Evolutionary conservation across 73 alveolate genomes (phyloP).

Genomic region (Paramecium pentaurelia): DNA sequence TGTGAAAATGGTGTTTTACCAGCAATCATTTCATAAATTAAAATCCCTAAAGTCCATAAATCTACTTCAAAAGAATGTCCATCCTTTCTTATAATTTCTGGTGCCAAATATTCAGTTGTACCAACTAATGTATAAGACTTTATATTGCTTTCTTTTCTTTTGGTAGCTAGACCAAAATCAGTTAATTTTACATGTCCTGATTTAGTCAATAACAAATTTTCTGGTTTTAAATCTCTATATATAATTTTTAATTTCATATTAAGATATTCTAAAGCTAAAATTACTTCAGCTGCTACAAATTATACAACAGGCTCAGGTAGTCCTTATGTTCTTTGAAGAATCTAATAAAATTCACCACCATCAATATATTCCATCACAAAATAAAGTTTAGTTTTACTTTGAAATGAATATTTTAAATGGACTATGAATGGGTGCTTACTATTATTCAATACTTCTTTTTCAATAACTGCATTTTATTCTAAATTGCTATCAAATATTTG

Average conservation of each 20-base stretch:
- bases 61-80: slow-evolving; percentile 50
- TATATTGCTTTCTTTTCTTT: slow-evolving; percentile 43
- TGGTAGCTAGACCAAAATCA: slow-evolving; percentile 67
- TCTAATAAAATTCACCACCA: too few relatives aligned
- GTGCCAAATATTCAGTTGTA: slow-evolving; percentile 79
- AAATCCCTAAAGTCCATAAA: slow-evolving; percentile 42
- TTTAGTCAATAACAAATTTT: slow-evolving; percentile 62
- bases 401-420: too few relatives aligned
- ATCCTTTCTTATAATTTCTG: slow-evolving; percentile 64
- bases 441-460: slow-evolving; percentile 73
- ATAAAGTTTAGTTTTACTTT: too few relatives aligned
- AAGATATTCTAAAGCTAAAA: too few relatives aligned
- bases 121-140: slow-evolving; percentile 68
- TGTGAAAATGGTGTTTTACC: slow-evolving; percentile 53
- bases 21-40: slow-evolving; percentile 48
- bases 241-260: too few relatives aligned
- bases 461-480: slow-evolving; percentile 69
- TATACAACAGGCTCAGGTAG: too few relatives aligned
- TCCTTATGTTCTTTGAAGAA: too few relatives aligned
- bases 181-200: slow-evolving; percentile 72
- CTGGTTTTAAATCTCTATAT: not conserved
- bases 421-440: slow-evolving; percentile 45
- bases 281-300: too few relatives aligned
- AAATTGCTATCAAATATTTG: slow-evolving; percentile 73
- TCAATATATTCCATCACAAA: too few relatives aligned